These are phyloP conservation scores for Acmispon strigosus DNA, from an alignment of 306 rosid species.

Conservation along the genomic window DNA sequence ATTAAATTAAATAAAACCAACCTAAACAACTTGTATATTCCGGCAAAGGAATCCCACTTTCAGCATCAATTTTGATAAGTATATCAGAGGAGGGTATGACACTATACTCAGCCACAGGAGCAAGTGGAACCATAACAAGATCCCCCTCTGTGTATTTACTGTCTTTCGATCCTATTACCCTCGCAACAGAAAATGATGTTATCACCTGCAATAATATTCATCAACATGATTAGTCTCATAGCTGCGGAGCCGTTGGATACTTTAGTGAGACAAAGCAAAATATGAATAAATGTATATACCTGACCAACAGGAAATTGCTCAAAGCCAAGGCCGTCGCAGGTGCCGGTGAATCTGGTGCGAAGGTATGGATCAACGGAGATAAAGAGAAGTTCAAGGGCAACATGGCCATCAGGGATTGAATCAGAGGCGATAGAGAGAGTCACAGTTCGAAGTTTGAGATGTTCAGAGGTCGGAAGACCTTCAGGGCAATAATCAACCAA, in stretches of 20 bases:
- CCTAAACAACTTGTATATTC: conserved; percentile 47
- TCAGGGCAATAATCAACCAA: conserved; percentile 33
- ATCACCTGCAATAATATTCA: conserved; percentile 29
- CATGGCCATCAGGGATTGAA: conserved; percentile 42
- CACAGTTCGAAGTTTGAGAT: conserved; percentile 45
- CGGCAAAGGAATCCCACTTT: conserved; percentile 35
- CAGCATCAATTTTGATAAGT: conserved; percentile 27
- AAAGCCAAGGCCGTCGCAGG: conserved; percentile 32
- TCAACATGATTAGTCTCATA: too few relatives aligned
- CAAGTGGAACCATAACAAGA: conserved; percentile 13
- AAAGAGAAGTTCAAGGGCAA: conserved; percentile 33
- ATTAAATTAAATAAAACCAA: neutral
- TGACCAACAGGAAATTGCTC: conserved; percentile 28
- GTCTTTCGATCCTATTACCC: conserved; percentile 37
- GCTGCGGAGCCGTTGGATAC: neutral
- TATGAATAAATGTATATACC: conserved; percentile 12
- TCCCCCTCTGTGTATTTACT: conserved; percentile 36
- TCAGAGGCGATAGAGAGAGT: conserved; percentile 15
- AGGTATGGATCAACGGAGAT: conserved; percentile 50
- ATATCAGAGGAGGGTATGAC: conserved; percentile 27
- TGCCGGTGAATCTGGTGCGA: conserved; percentile 42
- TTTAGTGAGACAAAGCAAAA: too few relatives aligned
- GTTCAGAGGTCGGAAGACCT: conserved; percentile 47
- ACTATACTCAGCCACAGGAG: conserved; percentile 36
- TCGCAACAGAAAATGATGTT: conserved; percentile 28